These are phyloP conservation scores for Akanthomyces lecanii DNA, from an alignment of 2,329 filamentous ascomycete genomes.

Conservation along the genomic window DNA sequence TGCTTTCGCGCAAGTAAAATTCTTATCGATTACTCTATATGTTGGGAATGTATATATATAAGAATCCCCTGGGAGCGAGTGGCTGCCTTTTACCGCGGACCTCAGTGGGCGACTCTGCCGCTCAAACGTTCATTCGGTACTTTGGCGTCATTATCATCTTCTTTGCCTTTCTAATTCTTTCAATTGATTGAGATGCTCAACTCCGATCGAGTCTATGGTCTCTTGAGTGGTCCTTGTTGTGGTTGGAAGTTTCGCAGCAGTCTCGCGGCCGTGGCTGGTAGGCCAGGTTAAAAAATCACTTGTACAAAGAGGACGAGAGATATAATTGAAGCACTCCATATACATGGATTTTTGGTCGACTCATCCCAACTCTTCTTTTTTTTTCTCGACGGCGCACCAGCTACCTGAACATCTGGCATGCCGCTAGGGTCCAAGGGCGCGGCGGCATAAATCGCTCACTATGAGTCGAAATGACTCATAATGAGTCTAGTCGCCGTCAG, in stretches of 20 bases:
- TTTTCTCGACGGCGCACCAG: background rate
- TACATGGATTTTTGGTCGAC: background rate
- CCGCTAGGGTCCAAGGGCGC: background rate
- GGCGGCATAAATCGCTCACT: slow-evolving; percentile 1
- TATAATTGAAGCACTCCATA: background rate
- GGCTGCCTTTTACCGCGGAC: background rate
- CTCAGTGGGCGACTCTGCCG: background rate
- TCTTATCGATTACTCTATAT: background rate
- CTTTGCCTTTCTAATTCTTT: background rate
- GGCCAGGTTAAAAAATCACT: background rate
- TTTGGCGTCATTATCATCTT: background rate
- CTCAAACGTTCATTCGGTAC: background rate
- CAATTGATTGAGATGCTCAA: background rate
- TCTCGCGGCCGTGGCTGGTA: background rate
- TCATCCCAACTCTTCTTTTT: slow-evolving; percentile 9
- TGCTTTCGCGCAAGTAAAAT: slow-evolving; percentile 35
- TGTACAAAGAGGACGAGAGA: background rate
- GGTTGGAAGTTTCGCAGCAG: background rate
- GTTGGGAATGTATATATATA: background rate
- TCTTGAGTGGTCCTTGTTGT: background rate
- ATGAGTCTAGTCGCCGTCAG: slow-evolving; percentile 7
- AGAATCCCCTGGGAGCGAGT: background rate
- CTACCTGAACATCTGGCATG: background rate
- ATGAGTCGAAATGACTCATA: slow-evolving; percentile 14
- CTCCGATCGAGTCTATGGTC: background rate